Percentiles rank a stretch among this genome's conserved stretches.
These are phyloP conservation scores for Coriolopsis trogii DNA, from an alignment of 1,284 basidiomycete species.

Conservation along the genomic window DNA sequence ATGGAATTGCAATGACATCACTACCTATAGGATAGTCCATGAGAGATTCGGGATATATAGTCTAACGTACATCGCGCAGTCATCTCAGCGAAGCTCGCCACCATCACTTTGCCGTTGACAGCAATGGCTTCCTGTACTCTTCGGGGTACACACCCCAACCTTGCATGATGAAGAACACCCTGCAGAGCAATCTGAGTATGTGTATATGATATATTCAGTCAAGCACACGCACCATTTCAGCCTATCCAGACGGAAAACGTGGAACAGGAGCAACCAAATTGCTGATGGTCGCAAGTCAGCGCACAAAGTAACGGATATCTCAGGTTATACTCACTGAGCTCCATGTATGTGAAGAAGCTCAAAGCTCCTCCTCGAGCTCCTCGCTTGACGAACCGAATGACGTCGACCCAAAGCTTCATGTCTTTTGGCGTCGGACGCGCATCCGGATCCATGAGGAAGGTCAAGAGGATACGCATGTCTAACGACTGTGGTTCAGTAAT, in stretches of 20 bases:
- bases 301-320: background rate
- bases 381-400: conserved; percentile 59
- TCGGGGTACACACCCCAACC: conserved; percentile 40
- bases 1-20: no score
- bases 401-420: conserved; percentile 70
- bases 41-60: no score
- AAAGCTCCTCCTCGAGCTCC: conserved; percentile 56
- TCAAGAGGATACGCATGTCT: conserved; percentile 60
- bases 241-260: conserved; percentile 48
- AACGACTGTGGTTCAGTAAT: no score
- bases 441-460: conserved; percentile 56
- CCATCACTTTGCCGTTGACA: background rate
- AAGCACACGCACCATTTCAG: conserved; percentile 42
- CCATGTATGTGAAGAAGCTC: conserved; percentile 68
- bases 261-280: conserved; percentile 53
- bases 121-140: conserved; percentile 7
- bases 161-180: conserved; percentile 52
- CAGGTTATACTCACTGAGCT: conserved; percentile 49
- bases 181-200: conserved; percentile 9
- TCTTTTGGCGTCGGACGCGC: conserved; percentile 55
- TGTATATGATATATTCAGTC: background rate
- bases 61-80: no score
- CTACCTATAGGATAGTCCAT: no score
- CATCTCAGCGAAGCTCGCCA: no score
- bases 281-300: conserved; percentile 28